Evolutionary conservation across 805 yeast genomes (phyloP).

Genomic region (Candida pini): DNA sequence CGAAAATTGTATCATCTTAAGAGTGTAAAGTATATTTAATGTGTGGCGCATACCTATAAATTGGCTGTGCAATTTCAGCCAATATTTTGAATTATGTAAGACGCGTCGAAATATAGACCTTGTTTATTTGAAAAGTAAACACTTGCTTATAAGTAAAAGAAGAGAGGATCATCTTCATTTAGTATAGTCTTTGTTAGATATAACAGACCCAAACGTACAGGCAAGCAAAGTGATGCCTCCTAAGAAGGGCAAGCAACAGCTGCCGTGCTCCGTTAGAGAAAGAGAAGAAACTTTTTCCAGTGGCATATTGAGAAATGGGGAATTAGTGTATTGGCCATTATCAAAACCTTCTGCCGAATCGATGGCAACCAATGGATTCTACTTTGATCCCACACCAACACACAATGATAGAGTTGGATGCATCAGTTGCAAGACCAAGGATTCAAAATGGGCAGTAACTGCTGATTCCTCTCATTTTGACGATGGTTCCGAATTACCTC

Average conservation of each 20-base stretch:
- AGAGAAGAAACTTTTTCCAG: slow-evolving; percentile 16
- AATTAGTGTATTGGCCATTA: slow-evolving; percentile 29
- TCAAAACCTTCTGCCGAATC: slow-evolving; percentile 14
- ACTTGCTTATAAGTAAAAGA: too few relatives aligned
- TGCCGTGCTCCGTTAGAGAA: slow-evolving; percentile 11
- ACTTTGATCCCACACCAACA: slow-evolving; percentile 45
- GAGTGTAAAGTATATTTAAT: too few relatives aligned
- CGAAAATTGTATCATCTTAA: too few relatives aligned
- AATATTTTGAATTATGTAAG: too few relatives aligned
- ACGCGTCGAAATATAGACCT: too few relatives aligned
- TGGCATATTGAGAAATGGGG: slow-evolving; percentile 17
- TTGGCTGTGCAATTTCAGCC: too few relatives aligned
- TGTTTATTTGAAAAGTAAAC: too few relatives aligned
- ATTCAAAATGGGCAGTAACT: slow-evolving; percentile 47
- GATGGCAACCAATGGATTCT: slow-evolving; percentile 57
- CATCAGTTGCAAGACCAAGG: slow-evolving; percentile 47
- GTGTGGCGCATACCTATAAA: too few relatives aligned
- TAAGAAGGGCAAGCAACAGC: slow-evolving; percentile 2
- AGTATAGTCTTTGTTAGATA: too few relatives aligned
- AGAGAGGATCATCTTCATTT: too few relatives aligned
- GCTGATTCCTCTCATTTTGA: slow-evolving; percentile 1
- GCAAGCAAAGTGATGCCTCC: too few relatives aligned
- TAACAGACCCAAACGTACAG: too few relatives aligned
- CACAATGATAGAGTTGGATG: slow-evolving; percentile 51
- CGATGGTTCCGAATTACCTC: slow-evolving; percentile 12